Percentiles rank a stretch among this genome's conserved stretches.
Evolutionary conservation across 2,329 filamentous ascomycete genomes (phyloP).

Genomic region (Verticillium dahliae): DNA sequence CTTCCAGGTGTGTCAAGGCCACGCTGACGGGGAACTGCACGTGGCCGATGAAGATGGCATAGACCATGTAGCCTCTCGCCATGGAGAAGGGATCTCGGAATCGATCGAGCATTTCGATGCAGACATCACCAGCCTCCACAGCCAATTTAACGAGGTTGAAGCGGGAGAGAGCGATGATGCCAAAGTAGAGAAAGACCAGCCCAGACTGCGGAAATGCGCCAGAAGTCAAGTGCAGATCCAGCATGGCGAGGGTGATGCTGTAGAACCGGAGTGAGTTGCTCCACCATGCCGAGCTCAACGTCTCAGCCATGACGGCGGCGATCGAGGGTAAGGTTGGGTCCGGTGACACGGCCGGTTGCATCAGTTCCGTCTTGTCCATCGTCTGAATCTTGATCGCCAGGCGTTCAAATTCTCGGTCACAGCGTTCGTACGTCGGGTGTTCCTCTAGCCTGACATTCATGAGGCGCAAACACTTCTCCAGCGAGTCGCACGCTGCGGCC

Average conservation of each 20-base stretch:
- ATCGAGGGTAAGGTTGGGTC: constrained; percentile 54
- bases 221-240: constrained; percentile 56
- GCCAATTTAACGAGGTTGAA: constrained; percentile 67
- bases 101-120: constrained; percentile 57
- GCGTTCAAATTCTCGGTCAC: constrained; percentile 66
- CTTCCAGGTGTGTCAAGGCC: constrained; percentile 54
- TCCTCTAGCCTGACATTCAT: constrained; percentile 62
- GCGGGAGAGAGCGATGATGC: constrained; percentile 59
- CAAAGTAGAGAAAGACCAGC: constrained; percentile 61
- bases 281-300: constrained; percentile 68
- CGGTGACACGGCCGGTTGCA: constrained; percentile 33
- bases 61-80: constrained; percentile 63
- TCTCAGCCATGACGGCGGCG: constrained; percentile 64
- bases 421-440: constrained; percentile 65
- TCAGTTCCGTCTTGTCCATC: constrained; percentile 42
- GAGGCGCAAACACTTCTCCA: constrained; percentile 65
- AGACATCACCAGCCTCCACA: constrained; percentile 55
- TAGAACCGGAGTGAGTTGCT: constrained; percentile 67
- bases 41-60: constrained; percentile 65
- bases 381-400: constrained; percentile 53
- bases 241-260: constrained; percentile 59
- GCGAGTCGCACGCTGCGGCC: constrained; percentile 57
- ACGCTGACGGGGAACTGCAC: constrained; percentile 55
- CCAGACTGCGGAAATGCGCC: constrained; percentile 66
- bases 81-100: constrained; percentile 59